Base-by-base conservation (phyloP, 1,284 basidiomycete genomes). In the Ustilago sp. region DNA sequence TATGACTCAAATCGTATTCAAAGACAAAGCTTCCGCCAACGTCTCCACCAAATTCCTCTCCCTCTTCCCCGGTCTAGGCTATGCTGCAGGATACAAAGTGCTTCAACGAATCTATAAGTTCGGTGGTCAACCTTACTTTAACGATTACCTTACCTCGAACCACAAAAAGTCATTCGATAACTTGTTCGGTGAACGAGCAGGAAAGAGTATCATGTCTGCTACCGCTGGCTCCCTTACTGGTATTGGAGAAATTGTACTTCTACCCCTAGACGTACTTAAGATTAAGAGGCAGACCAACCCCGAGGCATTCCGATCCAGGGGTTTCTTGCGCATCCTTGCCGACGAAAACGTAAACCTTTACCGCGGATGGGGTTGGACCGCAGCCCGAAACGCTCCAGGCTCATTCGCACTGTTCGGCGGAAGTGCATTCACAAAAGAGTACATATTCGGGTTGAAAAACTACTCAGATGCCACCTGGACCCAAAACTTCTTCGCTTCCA, bases 351-450 rank as follows among this genome's bases (percentile, higher is more conserved):
- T 90, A 61, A 92, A 90, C 12, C 90, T 99, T 43, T 99, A 99
- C 88, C 91, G 95, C 77, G 96, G 96, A 45, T 98, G 95, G 93
- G 96, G 95, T 63, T 98, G 96, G 96, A 99, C 96, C 41, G 93
- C 98, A 89, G 95, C 95, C 1, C 91, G 96, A 65, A 99, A 99
- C 86, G 96, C 96, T 2, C 96, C 96, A 3, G 96, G 96, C 15
- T 92, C 91, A 63, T 99, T 99, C 81, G 94, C 96, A 62, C 74
- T 86, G 19, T 99, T 99, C 85, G 96, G 96, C 86, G 96, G 94
- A 52, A 96, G 94, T 4, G 95, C 96, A 1, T 90, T 92, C 62
- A 94, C 95, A 43, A 98, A 99, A 87, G 95, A 98, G 84, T 95
- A 95, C 86, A 86, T 94, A 57, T 93, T 98, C 81, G 91, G 93